A percentile compares a stretch with the other conserved stretches of the same genome.
phyloP scores from a whole-genome alignment of 1,139 yeast genomes.

The Kurtzmaniella quercitrusa region DNA sequence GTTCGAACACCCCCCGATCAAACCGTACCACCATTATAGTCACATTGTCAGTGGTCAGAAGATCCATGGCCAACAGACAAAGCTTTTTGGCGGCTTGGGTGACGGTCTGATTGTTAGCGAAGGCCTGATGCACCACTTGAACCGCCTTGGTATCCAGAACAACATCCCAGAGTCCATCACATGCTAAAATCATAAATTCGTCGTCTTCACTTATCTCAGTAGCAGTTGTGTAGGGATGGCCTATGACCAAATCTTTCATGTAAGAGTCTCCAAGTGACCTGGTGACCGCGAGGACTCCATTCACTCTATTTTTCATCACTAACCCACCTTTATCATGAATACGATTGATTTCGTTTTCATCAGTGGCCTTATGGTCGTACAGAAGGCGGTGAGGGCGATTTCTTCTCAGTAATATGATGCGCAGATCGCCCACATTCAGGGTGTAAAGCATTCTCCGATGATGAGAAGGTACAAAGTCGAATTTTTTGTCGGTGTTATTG shows the following conservation, averaged over 20 bases:
- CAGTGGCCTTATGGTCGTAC: constrained; percentile 94
- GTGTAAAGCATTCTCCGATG: constrained; percentile 80
- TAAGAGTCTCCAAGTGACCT: constrained; percentile 93
- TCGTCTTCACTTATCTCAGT: constrained; percentile 66
- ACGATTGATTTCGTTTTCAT: constrained; percentile 69
- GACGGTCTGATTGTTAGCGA: constrained; percentile 33
- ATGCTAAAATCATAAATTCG: constrained; percentile 77
- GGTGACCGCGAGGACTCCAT: constrained; percentile 93
- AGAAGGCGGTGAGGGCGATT: constrained; percentile 76
- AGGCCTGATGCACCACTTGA: constrained; percentile 51
- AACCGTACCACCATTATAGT: constrained; percentile 85
- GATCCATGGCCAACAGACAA: constrained; percentile 73
- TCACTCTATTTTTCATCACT: constrained; percentile 85
- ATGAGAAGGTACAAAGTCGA: constrained; percentile 44
- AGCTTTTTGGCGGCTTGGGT: constrained; percentile 58
- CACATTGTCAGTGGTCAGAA: constrained; percentile 84
- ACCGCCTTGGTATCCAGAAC: constrained; percentile 80
- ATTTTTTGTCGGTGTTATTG: constrained; percentile 15
- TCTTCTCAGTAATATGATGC: constrained; percentile 71
- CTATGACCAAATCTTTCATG: constrained; percentile 85
- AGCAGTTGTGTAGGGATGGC: constrained; percentile 89
- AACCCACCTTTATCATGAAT: constrained; percentile 80
- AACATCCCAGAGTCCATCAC: constrained; percentile 97
- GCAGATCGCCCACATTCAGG: constrained; percentile 93
- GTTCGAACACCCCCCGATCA: constrained; percentile 41